Base-by-base conservation (phyloP, 2,329 filamentous ascomycete species). In the Aspergillus ochraceoroseus region DNA sequence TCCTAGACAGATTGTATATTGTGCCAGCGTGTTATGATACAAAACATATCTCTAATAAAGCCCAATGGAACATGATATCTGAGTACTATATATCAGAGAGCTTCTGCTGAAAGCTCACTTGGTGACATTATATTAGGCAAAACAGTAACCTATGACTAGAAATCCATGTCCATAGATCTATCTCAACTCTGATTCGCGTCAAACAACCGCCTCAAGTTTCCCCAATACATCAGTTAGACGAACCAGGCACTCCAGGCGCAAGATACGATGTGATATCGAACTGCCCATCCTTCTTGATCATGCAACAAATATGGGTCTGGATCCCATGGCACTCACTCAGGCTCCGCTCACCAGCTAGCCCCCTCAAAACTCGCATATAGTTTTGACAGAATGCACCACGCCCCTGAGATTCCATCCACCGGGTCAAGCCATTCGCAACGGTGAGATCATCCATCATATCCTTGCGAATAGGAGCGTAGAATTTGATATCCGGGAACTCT, bases 261-360 rank as follows among this genome's bases (percentile, higher is more conserved):
- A 35, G 13, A 27, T 35, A 35, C 11, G 32, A 35, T 1, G 32
- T 27, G n/a, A 35, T 23, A 3, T 35, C 32, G 19, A 35, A 18
- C 5, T 35, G 22, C 8, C 32, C 32, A 7, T 28, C 7, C 8
- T n/a, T 13, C 13, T 35, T 35, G 0, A 26, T 13, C 32, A 35
- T 35, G 15, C 12, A 25, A 14, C 32, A 27, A 8, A 35, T 18
- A 35, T 35, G 32, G 2, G 32, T 27, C 23, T 35, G 32, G 8
- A 35, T 6, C 0, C 32, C 32, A 6, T 35, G 14, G 5, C 23
- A 19, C 23, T 35, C n/a, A 18, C 9, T 5, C 7, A 35, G 11
- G 6, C 18, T 14, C 12, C 9, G 8, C 4, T 23, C 32, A 5
- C 23, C 32, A 5, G 32, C 32, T 2, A 35, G 4, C 8, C 32